phyloP scores from a whole-genome alignment of 106 monocot species.

The Dendrobium chrysotoxum region DNA sequence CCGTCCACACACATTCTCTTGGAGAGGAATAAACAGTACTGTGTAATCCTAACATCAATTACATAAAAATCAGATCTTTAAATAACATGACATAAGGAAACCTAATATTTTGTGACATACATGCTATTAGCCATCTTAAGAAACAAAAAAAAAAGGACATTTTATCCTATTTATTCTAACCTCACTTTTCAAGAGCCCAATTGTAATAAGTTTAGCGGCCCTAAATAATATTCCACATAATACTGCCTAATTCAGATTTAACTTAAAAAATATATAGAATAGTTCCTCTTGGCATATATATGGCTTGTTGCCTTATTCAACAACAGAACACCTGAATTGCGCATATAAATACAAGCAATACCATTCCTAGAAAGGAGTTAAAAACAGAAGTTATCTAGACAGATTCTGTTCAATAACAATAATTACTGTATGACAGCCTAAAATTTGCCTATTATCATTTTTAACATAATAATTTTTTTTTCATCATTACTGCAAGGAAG shows the following conservation, averaged over 20 bases:
- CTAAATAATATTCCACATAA: not conserved
- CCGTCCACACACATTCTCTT: slow-evolving; percentile 7
- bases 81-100: not conserved
- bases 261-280: not conserved
- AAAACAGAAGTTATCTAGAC: not conserved
- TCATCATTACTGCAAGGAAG: not conserved
- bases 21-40: not conserved
- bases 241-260: not conserved
- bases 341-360: not conserved
- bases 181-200: not conserved
- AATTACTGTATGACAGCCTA: not conserved
- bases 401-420: not conserved
- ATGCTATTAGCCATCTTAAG: not conserved
- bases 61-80: not conserved
- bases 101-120: not conserved
- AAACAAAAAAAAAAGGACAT: not conserved
- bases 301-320: not conserved
- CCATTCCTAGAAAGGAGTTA: not conserved
- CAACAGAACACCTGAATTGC: not conserved
- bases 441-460: not conserved
- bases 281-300: not conserved
- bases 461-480: not conserved
- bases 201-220: not conserved
- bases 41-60: slow-evolving; percentile 4
- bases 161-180: not conserved